Evolutionary conservation across 345 rosid genomes (phyloP).

Genomic region (Populus deltoides): DNA sequence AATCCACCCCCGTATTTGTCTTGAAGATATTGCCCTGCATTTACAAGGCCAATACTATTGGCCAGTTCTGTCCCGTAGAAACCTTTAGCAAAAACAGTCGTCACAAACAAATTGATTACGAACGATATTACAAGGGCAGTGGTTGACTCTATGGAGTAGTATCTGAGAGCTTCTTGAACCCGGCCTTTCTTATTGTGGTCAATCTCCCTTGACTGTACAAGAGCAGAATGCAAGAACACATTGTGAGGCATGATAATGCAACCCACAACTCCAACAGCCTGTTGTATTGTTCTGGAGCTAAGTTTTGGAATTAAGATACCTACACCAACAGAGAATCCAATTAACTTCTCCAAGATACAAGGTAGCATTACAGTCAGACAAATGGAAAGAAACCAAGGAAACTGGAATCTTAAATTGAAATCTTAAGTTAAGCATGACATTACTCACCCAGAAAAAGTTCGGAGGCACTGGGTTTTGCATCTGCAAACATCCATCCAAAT

Average conservation of each 20-base stretch:
- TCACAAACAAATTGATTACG: constrained; percentile 82
- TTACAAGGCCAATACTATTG: constrained; percentile 68
- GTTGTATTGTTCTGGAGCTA: constrained; percentile 77
- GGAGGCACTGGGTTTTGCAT: constrained; percentile 71
- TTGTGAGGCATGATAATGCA: constrained; percentile 97
- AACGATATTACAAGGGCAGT: constrained; percentile 71
- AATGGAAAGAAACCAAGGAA: neutral
- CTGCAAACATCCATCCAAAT: constrained; percentile 97
- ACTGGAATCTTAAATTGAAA: neutral
- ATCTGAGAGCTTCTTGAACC: constrained; percentile 83
- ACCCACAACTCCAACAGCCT: constrained; percentile 94
- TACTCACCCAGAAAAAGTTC: constrained; percentile 75
- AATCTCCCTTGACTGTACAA: constrained; percentile 83
- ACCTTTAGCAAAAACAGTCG: constrained; percentile 82
- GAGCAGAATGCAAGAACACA: constrained; percentile 90
- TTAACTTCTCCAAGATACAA: constrained; percentile 4
- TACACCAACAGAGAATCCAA: constrained; percentile 26
- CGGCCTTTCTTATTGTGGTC: constrained; percentile 57
- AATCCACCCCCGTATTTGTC: constrained; percentile 85
- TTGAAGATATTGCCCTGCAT: constrained; percentile 86
- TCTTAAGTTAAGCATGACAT: neutral
- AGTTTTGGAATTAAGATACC: constrained; percentile 79
- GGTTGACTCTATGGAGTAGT: constrained; percentile 80
- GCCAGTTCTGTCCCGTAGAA: constrained; percentile 78
- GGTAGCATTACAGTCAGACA: neutral